Evolutionary conservation across 805 yeast genomes (phyloP), one percentile per base, ranked within the genome.

Genomic region (Teunomyces kruisii): DNA sequence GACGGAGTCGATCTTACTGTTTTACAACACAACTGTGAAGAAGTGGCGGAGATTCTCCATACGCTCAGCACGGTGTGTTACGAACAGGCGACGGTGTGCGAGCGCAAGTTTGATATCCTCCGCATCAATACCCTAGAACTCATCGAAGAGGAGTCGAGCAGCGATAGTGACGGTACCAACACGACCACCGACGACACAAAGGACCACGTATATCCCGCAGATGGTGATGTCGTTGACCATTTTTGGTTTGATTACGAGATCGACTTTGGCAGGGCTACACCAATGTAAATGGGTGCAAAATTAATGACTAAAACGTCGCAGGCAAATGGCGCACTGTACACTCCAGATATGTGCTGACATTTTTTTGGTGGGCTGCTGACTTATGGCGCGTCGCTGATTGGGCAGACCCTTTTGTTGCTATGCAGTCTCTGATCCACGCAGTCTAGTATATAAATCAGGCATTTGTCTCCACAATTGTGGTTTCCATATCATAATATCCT

Each of bases 381-480:
- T 24, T 35, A 17, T 35, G n/a, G 38, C 28, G 8, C 26, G 9
- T 5, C 9, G 3, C 8, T 22, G 28, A 35, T 35, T 35, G 38
- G 38, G 9, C 13, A 7, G 16, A 5, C 22, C 9, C 16, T 32
- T 12, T 32, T 9, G 22, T 9, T 17, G 36, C 16, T 8, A 6
- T n/a, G 12, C 2, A 22, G 15, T 35, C 6, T 13, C 13, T 9
- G 9, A 5, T 6, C 38, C 9, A 16, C 15, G 12, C 15, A 9
- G n/a, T 35, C 10, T 22, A 13, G 28, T 35, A 27, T 40, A 40
- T 45, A 44, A 45, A 33, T 32, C 22, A 29, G 13, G 19, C 36
- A 27, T 32, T 9, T 8, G 14, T 31, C 32, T 36, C 41, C 42
- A 40, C 46, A 42, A 36, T 39, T 46, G 46, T 40, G 43, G 41